Base-by-base conservation (phyloP, 2,329 filamentous ascomycete species). In the Metarhizium album region DNA sequence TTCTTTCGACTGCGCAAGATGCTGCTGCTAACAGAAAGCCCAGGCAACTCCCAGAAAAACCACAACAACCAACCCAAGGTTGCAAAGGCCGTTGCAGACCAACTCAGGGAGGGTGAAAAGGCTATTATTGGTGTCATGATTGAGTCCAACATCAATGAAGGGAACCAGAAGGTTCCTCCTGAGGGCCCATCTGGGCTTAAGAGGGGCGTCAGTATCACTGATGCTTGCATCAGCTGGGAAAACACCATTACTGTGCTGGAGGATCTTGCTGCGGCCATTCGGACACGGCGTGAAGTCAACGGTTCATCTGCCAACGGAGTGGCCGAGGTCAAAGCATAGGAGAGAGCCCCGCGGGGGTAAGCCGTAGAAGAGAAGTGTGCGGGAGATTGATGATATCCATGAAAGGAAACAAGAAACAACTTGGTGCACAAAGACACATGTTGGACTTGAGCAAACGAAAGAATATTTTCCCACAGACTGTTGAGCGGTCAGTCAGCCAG, bases 91-190 rank as follows among this genome's bases (percentile, higher is more conserved):
- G 74, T 98, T 54, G 85, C 79, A 31, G 87, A 95, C 50, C 91
- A 98, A 74, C 77, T 98, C 57, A 83, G 86, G 48, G 83, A 86
- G 57, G 91, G 91, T 53, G 88, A 98, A 74, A 84, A 81, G 53
- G 84, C 82, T 57, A 95, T 98, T 61, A 80, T 97, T 57, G 93
- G 90, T 66, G 89, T 97, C 64, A 98, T 98, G 91, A 95, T 98
- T 61, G 91, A 98, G 75, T 95, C 89, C 64, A 91, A 97, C 72
- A 91, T 97, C 76, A 83, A 91, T 69, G 93, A 95, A 72, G 79
- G 82, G 58, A 88, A 84, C 75, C 86, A 90, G 65, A 95, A 95
- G 74, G 87, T 95, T 1, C 89, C 90, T 1, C 68, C 83, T 1
- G 88, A 94, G 69, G 91, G 90, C 8, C 86, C 86, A 7, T 67